Base-by-base conservation (phyloP, 257 asterid genomes). In the Solanum habrochaites region DNA sequence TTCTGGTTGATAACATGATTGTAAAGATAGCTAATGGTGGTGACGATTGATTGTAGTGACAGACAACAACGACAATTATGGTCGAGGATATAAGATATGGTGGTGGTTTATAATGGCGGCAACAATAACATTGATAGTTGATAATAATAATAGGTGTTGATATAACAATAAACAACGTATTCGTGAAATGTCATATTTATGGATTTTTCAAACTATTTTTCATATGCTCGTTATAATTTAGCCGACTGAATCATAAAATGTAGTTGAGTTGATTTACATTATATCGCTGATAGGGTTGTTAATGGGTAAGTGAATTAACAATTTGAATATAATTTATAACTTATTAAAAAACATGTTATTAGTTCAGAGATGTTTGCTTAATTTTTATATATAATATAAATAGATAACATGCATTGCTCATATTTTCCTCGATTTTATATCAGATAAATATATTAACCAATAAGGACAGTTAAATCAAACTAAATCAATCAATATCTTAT, bases 261-360 rank as follows among this genome's bases (percentile, higher is more conserved):
- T 56, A 18, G 11, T 0, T 56, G 11, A 56, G n/a, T 56, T 56
- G 64, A 18, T 56, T 10, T 56, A 18, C 20, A 10, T 56, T 18
- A 56, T 18, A 18, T 56, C 18, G 0, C 2, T 0, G n/a, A 8
- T 7, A 18, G 64, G 4, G 1, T 18, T 18, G 64, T 56, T 56
- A 2, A 7, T 0, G 0, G 4, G 64, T 56, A 18, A 56, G 20
- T 56, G 64, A 56, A 56, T 56, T 56, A 18, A 18, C 2, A 18
- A 18, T 56, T 0, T 56, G 64, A 10, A 56, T 56, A 56, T 18
- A 0, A 18, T 18, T 1, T 0, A 18, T 0, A 56, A 56, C 4
- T 18, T 56, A 56, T 56, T 56, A 56, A 52, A 56, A 6, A 56
- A 56, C 1, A 0, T 0, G 4, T 56, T 7, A 7, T 52, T 16